Base-by-base conservation (phyloP, 805 yeast species). In the Maudiozyma bulderi region DNA sequence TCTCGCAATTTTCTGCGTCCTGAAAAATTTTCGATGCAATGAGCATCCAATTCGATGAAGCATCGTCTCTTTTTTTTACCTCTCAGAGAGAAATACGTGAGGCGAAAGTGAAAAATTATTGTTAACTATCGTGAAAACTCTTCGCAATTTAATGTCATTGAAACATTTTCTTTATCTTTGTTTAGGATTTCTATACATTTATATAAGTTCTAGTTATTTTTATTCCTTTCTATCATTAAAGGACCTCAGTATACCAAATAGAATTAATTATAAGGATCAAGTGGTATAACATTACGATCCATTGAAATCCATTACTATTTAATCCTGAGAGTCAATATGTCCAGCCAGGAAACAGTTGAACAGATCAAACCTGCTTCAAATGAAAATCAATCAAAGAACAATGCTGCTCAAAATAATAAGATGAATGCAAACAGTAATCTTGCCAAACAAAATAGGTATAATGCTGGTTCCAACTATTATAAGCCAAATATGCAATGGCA, bases 401-500 rank as follows among this genome's bases (percentile, higher is more conserved):
- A 38, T 35, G 13, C 29, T 30, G 5, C 32, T 37, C 33, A n/a
- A n/a, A 40, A 9, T n/a, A 29, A 26, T 3, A 20, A 20, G 26
- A 11, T 26, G 26, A 28, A 26, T 28, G 40, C n/a, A 1, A 9
- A 7, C 3, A 43, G 10, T 15, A 37, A 29, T 11, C 40, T 31
- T 20, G 5, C 31, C 8, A 45, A 40, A n/a, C 44, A 46, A 29
- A 46, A 37, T 26, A 46, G 37, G 11, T 40, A 9, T 34, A 46
- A 41, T 29, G 28, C 40, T 14, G 45, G 45, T 29, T 41, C 48
- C 29, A 30, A 26, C 11, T 47, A 47, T 26, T 35, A 31, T 33
- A 46, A 46, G 11, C 39, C 47, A 11, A 46, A 46, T 29, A 33
- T 40, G 43, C 45, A 43, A 32, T 37, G 40, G 41, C 43, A 59